These are phyloP conservation scores for Lolium perenne DNA, from an alignment of 176 grass and related monocot genomes.

Conservation along the genomic window DNA sequence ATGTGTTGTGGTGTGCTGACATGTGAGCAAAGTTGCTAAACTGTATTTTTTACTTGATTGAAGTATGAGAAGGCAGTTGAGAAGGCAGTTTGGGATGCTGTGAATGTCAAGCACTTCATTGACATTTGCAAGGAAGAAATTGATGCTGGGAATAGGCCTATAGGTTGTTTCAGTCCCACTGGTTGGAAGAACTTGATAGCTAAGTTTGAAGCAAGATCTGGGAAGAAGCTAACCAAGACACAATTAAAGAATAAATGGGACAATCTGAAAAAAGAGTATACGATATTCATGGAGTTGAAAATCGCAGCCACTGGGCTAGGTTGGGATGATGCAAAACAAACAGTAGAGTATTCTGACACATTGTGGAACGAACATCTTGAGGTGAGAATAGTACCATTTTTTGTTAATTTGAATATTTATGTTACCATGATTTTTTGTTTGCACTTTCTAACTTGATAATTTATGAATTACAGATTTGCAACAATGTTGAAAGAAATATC, in stretches of 20 bases:
- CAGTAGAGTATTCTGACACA: background rate
- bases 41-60: background rate
- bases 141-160: background rate
- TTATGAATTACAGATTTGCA: background rate
- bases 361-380: background rate
- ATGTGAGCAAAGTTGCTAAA: too few species aligned
- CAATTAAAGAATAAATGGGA: slow-evolving; percentile 1
- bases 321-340: background rate
- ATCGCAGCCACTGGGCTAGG: background rate
- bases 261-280: background rate
- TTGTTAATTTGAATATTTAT: background rate
- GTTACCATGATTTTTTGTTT: background rate
- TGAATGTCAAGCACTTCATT: background rate
- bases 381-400: background rate
- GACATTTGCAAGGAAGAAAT: background rate
- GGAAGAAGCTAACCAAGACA: background rate
- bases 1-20: too few species aligned
- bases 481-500: background rate
- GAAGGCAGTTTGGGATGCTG: background rate
- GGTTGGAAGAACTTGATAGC: background rate
- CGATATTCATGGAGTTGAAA: background rate
- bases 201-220: background rate
- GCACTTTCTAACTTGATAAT: background rate
- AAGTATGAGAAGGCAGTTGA: background rate
- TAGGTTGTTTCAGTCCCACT: background rate